Conservation (phyloP, 768 basidiomycete genomes). For the Clavulina sp. region DNA sequence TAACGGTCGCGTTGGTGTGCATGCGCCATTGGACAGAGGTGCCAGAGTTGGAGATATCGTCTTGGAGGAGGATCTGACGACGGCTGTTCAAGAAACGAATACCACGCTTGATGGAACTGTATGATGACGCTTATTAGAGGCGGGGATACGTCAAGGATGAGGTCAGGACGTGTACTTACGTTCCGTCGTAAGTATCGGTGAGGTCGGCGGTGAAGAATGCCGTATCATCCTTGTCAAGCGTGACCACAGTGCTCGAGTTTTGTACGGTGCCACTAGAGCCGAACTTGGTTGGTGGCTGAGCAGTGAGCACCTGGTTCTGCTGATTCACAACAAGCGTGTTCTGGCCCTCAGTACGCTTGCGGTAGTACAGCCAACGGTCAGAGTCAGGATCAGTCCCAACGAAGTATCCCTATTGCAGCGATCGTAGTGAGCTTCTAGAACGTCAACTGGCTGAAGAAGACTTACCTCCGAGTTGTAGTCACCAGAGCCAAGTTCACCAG, state of each 20-base stretch:
- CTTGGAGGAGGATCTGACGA: constrained; percentile 79
- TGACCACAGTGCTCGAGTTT: constrained; percentile 67
- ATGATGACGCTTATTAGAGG: constrained; percentile 15
- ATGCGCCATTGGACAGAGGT: constrained; percentile 66
- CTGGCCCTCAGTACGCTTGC: constrained; percentile 94
- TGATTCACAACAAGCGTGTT: constrained; percentile 71
- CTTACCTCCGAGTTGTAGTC: constrained; percentile 45
- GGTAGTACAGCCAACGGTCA: constrained; percentile 78
- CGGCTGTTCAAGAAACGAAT: constrained; percentile 68
- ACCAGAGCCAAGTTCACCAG: constrained; percentile 81
- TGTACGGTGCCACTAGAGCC: constrained; percentile 43
- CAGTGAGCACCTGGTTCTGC: constrained; percentile 59
- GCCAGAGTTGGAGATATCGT: constrained; percentile 54
- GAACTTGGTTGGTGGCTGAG: constrained; percentile 39
- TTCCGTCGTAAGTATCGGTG: constrained; percentile 50
- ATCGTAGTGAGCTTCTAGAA: neutral
- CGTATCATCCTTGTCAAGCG: constrained; percentile 44
- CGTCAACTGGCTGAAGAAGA: neutral
- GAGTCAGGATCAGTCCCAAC: constrained; percentile 46
- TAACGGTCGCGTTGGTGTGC: constrained; percentile 82
- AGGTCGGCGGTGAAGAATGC: constrained; percentile 72
- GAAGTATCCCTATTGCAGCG: constrained; percentile 43
- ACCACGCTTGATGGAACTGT: constrained; percentile 65
- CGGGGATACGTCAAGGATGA: neutral
- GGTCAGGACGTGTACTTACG: constrained; percentile 1